A percentile compares a stretch with the other conserved stretches of the same genome.
These are phyloP conservation scores for Eimeria falciformis DNA, from an alignment of 169 alveolate species.

Conservation along the genomic window DNA sequence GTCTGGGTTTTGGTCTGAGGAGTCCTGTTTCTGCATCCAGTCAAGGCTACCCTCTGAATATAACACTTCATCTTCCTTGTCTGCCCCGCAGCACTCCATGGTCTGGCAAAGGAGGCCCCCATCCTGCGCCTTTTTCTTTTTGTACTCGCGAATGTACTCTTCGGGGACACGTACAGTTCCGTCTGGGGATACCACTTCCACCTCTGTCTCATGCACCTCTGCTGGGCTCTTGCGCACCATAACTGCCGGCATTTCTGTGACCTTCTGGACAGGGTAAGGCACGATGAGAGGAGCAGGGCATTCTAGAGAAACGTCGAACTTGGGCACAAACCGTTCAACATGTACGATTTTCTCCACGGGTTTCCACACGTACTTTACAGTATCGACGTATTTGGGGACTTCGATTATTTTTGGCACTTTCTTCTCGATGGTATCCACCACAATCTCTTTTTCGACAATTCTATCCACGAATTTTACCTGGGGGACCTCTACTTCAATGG, in stretches of 20 bases:
- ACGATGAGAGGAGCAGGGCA: slow-evolving; percentile 92
- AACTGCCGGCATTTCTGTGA: slow-evolving; percentile 89
- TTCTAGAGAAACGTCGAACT: slow-evolving; percentile 89
- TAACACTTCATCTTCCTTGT: slow-evolving; percentile 64
- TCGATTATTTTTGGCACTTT: slow-evolving; percentile 89
- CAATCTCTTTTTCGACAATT: slow-evolving; percentile 88
- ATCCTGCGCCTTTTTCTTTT: slow-evolving; percentile 24
- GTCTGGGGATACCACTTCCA: slow-evolving; percentile 82
- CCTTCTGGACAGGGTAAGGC: slow-evolving; percentile 88
- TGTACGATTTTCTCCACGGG: slow-evolving; percentile 89
- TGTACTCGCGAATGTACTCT: slow-evolving; percentile 81
- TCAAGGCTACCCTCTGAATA: slow-evolving; percentile 47
- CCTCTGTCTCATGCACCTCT: slow-evolving; percentile 78
- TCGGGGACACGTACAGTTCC: slow-evolving; percentile 84
- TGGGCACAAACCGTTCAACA: slow-evolving; percentile 87
- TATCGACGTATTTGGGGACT: slow-evolving; percentile 88
- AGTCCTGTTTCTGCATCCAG: slow-evolving; percentile 48
- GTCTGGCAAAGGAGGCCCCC: slow-evolving; percentile 57
- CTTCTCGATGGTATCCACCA: slow-evolving; percentile 90
- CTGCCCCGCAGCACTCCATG: slow-evolving; percentile 70
- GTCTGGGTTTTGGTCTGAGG: not conserved
- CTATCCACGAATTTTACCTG: slow-evolving; percentile 89
- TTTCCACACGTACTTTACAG: slow-evolving; percentile 89
- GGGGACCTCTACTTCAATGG: slow-evolving; percentile 89
- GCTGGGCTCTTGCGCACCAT: slow-evolving; percentile 84